Conservation (phyloP, 2,329 filamentous ascomycete genomes). For the Scytalidium sp. region DNA sequence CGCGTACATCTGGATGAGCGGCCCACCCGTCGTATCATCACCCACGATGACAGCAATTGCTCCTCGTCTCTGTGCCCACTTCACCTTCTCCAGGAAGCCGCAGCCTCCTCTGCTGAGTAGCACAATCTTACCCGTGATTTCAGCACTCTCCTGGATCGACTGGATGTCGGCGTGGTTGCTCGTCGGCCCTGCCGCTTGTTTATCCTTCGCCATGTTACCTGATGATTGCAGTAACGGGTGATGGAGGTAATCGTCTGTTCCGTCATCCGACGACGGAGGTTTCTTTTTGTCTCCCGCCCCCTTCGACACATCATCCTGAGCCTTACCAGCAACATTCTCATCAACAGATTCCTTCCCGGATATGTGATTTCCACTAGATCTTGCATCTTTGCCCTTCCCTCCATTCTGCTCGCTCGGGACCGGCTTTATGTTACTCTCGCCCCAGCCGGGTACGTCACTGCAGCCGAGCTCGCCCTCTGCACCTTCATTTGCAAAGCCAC, state of each 20-base stretch:
- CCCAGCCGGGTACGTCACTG: constrained; percentile 90
- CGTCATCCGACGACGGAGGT: constrained; percentile 54
- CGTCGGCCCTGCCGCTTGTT: constrained; percentile 17
- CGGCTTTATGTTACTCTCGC: constrained; percentile 52
- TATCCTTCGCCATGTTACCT: constrained; percentile 29
- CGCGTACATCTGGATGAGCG: constrained; percentile 97
- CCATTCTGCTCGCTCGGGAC: constrained; percentile 14
- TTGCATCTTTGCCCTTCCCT: constrained; percentile 15
- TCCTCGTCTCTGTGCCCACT: constrained; percentile 91
- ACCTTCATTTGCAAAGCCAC: constrained; percentile 80
- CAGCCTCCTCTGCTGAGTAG: constrained; percentile 90
- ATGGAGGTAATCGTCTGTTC: constrained; percentile 82
- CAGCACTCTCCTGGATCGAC: constrained; percentile 84
- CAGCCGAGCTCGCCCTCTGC: constrained; percentile 87
- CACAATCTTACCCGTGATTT: constrained; percentile 91
- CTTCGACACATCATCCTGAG: constrained; percentile 15
- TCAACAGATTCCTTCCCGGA: constrained; percentile 12
- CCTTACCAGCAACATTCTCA: constrained; percentile 18
- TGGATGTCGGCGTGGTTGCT: constrained; percentile 78
- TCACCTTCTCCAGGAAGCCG: constrained; percentile 94
- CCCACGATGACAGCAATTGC: constrained; percentile 90
- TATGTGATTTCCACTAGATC: constrained; percentile 20
- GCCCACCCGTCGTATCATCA: constrained; percentile 85
- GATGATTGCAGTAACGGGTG: constrained; percentile 39
- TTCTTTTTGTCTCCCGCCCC: constrained; percentile 15